These are phyloP conservation scores for Magnusiomyces suaveolens DNA, from an alignment of 1,139 yeast species.

Conservation along the genomic window DNA sequence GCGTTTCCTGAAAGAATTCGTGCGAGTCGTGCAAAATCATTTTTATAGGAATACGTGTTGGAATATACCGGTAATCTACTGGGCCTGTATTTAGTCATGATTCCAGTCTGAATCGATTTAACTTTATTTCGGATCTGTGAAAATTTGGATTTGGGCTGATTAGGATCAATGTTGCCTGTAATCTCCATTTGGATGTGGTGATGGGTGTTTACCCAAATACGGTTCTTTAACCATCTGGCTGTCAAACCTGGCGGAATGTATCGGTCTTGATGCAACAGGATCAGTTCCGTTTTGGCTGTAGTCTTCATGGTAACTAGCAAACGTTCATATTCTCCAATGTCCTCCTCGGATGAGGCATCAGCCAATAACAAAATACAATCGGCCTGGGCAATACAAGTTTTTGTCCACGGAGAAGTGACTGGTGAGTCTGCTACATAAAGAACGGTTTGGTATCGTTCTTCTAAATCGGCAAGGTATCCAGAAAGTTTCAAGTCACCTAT, in stretches of 20 bases:
- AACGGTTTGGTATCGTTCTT: conserved; percentile 78
- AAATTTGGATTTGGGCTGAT: conserved; percentile 16
- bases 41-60: conserved; percentile 54
- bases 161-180: conserved; percentile 5
- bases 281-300: conserved; percentile 80
- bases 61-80: conserved; percentile 32
- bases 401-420: conserved; percentile 79
- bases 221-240: conserved; percentile 67
- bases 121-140: conserved; percentile 26
- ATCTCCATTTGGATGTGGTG: conserved; percentile 60
- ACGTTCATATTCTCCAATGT: conserved; percentile 78
- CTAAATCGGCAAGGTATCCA: conserved; percentile 84
- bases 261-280: conserved; percentile 74
- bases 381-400: conserved; percentile 88
- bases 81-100: conserved; percentile 28
- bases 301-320: conserved; percentile 66
- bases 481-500: conserved; percentile 74
- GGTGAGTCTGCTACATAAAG: conserved; percentile 84
- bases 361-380: conserved; percentile 55
- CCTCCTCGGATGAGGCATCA: conserved; percentile 49
- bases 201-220: conserved; percentile 88
- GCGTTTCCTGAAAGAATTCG: conserved; percentile 86
- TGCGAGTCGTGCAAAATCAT: conserved; percentile 82
- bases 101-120: conserved; percentile 30
- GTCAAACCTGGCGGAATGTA: conserved; percentile 80